Conservation (phyloP, 768 basidiomycete genomes). For the Rhizopogon vinicolor region DNA sequence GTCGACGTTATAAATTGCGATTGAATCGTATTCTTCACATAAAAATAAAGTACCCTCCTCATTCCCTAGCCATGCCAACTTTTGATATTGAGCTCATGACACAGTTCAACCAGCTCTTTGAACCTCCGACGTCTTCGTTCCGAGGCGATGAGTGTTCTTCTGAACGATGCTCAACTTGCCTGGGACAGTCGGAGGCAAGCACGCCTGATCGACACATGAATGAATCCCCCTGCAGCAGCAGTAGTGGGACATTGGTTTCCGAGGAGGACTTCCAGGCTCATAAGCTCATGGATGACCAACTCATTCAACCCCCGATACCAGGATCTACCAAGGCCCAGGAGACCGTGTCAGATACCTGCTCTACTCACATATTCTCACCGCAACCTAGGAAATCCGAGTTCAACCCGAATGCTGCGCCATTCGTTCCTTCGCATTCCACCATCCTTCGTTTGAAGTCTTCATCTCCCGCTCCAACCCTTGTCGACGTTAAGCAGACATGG, state of each 20-base stretch:
- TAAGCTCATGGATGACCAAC: neutral
- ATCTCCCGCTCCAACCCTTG: neutral
- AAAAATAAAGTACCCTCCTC: neutral
- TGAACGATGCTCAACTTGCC: neutral
- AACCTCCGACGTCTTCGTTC: neutral
- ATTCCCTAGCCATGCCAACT: neutral
- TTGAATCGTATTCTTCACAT: neutral
- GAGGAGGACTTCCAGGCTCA: neutral
- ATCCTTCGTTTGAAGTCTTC: neutral
- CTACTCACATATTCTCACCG: neutral
- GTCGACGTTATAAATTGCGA: neutral
- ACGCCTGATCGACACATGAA: neutral
- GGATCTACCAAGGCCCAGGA: neutral
- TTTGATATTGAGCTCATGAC: neutral
- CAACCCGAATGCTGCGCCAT: conserved; percentile 5
- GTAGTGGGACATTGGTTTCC: conserved; percentile 1
- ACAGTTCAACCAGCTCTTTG: neutral
- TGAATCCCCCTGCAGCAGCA: conserved; percentile 4
- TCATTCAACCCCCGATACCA: neutral
- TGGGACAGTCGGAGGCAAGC: neutral
- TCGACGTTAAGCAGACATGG: neutral
- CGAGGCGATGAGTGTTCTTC: neutral
- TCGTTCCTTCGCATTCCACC: neutral
- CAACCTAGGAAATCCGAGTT: neutral
- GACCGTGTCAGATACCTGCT: neutral